phyloP scores from a whole-genome alignment of 2,329 filamentous ascomycete species.

The Talaromyces sp. region DNA sequence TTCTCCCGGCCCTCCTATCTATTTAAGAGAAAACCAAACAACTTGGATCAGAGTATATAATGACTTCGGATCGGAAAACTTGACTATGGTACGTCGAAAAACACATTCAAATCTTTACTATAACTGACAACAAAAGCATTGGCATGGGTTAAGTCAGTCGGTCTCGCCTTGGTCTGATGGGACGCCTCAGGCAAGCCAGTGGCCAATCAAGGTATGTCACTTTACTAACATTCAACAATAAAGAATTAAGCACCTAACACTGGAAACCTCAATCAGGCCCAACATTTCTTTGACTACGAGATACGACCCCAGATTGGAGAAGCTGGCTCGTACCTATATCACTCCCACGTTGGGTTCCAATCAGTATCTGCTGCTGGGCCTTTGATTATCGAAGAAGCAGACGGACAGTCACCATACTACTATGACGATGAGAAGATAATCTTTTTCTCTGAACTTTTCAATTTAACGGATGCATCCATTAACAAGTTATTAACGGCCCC shows the following conservation, averaged over 20 bases:
- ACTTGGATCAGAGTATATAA: conserved; percentile 56
- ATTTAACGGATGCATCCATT: conserved; percentile 48
- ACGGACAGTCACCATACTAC: conserved; percentile 45
- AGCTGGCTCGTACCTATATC: conserved; percentile 62
- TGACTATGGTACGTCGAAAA: conserved; percentile 47
- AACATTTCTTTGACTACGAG: conserved; percentile 63
- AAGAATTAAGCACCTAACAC: background rate
- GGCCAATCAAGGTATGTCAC: conserved; percentile 53
- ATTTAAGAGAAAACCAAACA: conserved; percentile 8
- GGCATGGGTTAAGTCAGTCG: conserved; percentile 59
- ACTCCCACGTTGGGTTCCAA: conserved; percentile 61
- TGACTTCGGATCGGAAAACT: conserved; percentile 46
- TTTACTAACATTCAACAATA: background rate
- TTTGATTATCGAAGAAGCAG: conserved; percentile 49
- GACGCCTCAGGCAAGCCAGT: conserved; percentile 54
- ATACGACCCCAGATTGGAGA: conserved; percentile 47
- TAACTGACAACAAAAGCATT: conserved; percentile 46
- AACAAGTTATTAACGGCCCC: conserved; percentile 41
- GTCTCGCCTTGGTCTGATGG: conserved; percentile 61
- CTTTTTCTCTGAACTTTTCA: conserved; percentile 53
- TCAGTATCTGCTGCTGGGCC: conserved; percentile 52
- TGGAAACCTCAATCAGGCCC: background rate
- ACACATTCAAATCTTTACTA: background rate
- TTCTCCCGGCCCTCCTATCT: conserved; percentile 3
- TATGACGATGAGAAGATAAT: conserved; percentile 59